Evolutionary conservation across 768 basidiomycete genomes (phyloP), one percentile per base, ranked within the genome.

Genomic region (Paxillus involutus): DNA sequence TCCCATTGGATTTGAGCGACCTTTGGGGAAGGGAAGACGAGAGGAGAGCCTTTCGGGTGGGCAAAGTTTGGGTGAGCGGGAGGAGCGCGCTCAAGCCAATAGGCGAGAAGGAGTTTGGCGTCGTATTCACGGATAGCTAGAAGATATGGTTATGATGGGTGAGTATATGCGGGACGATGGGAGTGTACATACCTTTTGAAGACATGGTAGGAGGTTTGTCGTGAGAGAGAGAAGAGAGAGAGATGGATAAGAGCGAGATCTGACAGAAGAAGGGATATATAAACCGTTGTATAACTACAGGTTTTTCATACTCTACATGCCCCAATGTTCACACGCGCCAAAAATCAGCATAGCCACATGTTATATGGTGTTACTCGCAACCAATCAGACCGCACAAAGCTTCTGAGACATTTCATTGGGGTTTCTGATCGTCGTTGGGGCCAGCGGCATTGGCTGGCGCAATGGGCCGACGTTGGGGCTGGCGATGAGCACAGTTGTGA

Each of bases 81-180:
- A 29, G 94, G 91, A 12, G 94, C 89, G 58, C 94, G 86, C 72
- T 91, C 85, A 59, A 98, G 88, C 94, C 94, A 98, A 81, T 98
- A 97, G 37, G 94, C 92, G 30, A 98, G 80, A 60, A 98, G 82
- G 63, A 98, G 91, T 80, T 98, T 99, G 62, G 96, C 96, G 71
- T 99, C 96, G 81, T 94, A 98, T 81, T 98, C 94, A 69, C 91
- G 89, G 78, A 98, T 96, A 63, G 88, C 85, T 86, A 51, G 19
- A 17, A 1, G 45, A 47, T 64, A 17, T 29, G 16, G 11, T 26
- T 5, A 6, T 43, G 6, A 11, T 21, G 3, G 4, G 7, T n/a
- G 3, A 12, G 37, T 44, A 24, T 43, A 41, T 37, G 29, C 44
- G 33, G 46, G 40, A 32, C 8, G 30, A 33, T 14, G 41, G 0